A percentile compares a stretch with the other conserved stretches of the same genome.
These are phyloP conservation scores for Monosporascus sp. DNA, from an alignment of 2,329 filamentous ascomycete genomes.

Conservation along the genomic window DNA sequence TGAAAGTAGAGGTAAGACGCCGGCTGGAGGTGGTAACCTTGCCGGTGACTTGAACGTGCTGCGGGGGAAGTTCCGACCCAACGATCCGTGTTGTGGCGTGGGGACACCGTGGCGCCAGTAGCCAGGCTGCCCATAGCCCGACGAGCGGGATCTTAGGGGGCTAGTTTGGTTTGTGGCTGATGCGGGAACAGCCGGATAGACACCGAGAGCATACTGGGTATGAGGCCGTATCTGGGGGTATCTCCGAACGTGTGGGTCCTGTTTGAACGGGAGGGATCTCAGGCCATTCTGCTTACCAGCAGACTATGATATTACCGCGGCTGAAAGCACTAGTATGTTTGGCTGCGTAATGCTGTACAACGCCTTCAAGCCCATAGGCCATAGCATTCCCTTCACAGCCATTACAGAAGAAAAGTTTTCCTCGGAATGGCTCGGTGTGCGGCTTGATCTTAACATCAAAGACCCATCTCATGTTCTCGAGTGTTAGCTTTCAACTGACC, in stretches of 20 bases:
- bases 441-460: constrained; percentile 74
- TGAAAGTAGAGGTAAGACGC: constrained; percentile 21
- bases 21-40: constrained; percentile 4
- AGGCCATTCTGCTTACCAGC: constrained; percentile 81
- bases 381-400: constrained; percentile 61
- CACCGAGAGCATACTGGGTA: background rate
- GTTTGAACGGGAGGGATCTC: constrained; percentile 66
- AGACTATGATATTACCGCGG: constrained; percentile 65
- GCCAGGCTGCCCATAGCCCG: constrained; percentile 19
- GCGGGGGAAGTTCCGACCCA: constrained; percentile 3
- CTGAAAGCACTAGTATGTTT: constrained; percentile 73
- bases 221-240: background rate
- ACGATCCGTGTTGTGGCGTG: constrained; percentile 7
- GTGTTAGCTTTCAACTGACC: constrained; percentile 58
- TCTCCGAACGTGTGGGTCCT: constrained; percentile 44
- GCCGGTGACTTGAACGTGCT: constrained; percentile 5
- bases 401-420: constrained; percentile 73
- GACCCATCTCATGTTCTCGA: constrained; percentile 85
- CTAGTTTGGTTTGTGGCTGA: constrained; percentile 11
- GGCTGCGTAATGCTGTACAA: constrained; percentile 78
- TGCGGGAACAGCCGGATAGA: constrained; percentile 13
- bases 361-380: constrained; percentile 70
- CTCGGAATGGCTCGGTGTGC: constrained; percentile 59
- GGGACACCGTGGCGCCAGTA: constrained; percentile 12
- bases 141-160: constrained; percentile 15